phyloP scores from a whole-genome alignment of 2,329 filamentous ascomycete species.

The Fusarium concolor region DNA sequence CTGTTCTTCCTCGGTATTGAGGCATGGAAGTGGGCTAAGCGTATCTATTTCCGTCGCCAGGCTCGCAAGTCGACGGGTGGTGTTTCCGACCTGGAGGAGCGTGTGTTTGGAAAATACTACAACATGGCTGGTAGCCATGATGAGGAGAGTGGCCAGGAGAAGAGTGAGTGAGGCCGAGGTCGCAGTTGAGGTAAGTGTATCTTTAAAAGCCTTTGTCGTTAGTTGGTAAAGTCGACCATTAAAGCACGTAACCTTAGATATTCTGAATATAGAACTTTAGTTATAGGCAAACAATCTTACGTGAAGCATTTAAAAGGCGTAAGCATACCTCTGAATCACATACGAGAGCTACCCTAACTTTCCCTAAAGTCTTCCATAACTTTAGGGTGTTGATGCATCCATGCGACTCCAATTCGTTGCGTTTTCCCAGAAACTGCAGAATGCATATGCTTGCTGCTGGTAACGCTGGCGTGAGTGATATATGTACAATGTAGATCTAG shows the following conservation, averaged over 20 bases:
- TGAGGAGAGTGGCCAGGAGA: conserved; percentile 30
- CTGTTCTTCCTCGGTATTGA: conserved; percentile 71
- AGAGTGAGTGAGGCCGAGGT: background rate
- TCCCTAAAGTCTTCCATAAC: no score
- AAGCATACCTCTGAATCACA: no score
- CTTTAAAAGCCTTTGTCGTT: background rate
- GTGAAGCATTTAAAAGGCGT: no score
- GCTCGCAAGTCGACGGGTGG: conserved; percentile 38
- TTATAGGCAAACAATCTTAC: background rate
- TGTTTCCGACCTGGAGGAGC: conserved; percentile 48
- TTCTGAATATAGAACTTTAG: background rate
- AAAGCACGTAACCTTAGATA: background rate
- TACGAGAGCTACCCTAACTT: no score
- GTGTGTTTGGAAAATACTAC: conserved; percentile 51
- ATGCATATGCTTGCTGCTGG: conserved; percentile 26
- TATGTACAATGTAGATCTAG: conserved; percentile 1
- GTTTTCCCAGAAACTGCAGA: background rate
- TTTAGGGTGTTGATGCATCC: no score
- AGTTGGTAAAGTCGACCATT: background rate
- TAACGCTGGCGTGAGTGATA: conserved; percentile 21
- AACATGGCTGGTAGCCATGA: conserved; percentile 39
- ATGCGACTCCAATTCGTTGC: no score
- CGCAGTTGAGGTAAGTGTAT: background rate
- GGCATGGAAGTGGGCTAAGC: conserved; percentile 68
- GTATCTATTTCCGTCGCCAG: conserved; percentile 54